These are phyloP conservation scores for Solanum piurae DNA, from an alignment of 257 asterid genomes.

Conservation along the genomic window DNA sequence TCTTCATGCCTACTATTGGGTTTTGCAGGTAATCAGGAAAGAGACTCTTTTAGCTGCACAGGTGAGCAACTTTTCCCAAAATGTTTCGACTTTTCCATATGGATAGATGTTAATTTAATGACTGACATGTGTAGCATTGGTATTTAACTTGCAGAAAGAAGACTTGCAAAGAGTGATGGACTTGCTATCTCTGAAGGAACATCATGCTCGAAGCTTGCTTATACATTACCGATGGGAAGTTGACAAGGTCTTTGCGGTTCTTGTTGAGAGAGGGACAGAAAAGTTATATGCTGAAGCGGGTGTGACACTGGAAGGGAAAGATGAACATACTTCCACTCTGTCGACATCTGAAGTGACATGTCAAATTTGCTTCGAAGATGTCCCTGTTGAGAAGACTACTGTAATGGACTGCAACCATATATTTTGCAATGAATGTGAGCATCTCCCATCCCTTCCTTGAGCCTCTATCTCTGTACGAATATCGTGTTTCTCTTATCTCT, in stretches of 20 bases:
- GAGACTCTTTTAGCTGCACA: slow-evolving; percentile 60
- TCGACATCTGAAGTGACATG: slow-evolving; percentile 13
- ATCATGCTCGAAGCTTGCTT: slow-evolving; percentile 47
- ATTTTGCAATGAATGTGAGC: slow-evolving; percentile 57
- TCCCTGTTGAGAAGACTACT: slow-evolving; percentile 18
- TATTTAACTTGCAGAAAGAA: slow-evolving; percentile 24
- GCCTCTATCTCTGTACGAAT: neutral
- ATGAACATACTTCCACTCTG: neutral
- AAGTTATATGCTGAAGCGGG: slow-evolving; percentile 35
- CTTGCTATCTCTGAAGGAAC: slow-evolving; percentile 41
- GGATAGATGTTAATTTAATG: neutral
- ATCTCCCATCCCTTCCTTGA: neutral
- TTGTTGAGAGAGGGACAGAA: slow-evolving; percentile 38
- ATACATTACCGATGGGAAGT: slow-evolving; percentile 51
- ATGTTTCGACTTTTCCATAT: neutral
- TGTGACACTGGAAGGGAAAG: slow-evolving; percentile 10
- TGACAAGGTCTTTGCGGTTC: slow-evolving; percentile 18
- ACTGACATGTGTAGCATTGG: neutral
- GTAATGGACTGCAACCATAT: slow-evolving; percentile 58
- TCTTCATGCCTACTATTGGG: neutral
- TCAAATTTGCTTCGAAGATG: slow-evolving; percentile 38
- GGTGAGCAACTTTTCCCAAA: slow-evolving; percentile 14
- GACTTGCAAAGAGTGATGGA: slow-evolving; percentile 47
- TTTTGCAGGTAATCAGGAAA: slow-evolving; percentile 41
- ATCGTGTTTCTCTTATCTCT: neutral